phyloP scores from a whole-genome alignment of 108 stramenopile genomes.

The Cyclotella cryptica region DNA sequence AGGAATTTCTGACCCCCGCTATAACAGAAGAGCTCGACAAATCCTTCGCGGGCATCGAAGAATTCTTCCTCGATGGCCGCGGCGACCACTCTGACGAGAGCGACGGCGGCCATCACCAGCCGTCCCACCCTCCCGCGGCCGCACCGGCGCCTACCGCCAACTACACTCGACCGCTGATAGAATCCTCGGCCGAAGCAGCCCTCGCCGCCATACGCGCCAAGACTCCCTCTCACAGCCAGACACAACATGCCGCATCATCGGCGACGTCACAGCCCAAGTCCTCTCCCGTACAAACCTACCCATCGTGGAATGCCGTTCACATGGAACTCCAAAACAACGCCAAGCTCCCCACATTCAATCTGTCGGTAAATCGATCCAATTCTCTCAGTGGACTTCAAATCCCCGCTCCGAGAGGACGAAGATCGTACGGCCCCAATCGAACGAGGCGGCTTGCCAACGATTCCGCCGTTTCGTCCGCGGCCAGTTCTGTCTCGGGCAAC shows the following conservation, averaged over 20 bases:
- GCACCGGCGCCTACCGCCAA: not conserved
- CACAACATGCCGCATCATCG: not conserved
- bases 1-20: constrained; percentile 12
- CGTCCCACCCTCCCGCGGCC: not conserved
- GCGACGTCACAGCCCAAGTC: not conserved
- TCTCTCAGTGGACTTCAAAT: constrained; percentile 34
- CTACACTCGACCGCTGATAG: not conserved
- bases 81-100: not conserved
- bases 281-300: constrained; percentile 1
- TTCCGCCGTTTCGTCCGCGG: not conserved
- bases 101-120: constrained; percentile 1
- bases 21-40: constrained; percentile 33
- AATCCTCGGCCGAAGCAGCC: not conserved
- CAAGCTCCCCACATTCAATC: constrained; percentile 73
- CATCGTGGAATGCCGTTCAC: constrained; percentile 70
- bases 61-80: constrained; percentile 32
- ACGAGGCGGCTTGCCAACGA: not conserved
- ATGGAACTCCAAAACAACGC: constrained; percentile 88
- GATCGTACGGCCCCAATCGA: constrained; percentile 27
- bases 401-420: constrained; percentile 42
- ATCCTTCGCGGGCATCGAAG: constrained; percentile 38
- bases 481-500: not conserved
- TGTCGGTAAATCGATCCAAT: constrained; percentile 66
- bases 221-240: not conserved
- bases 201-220: not conserved